Conservation (phyloP, 371 early-diverging fungal genomes). For the Circinella umbellata region DNA sequence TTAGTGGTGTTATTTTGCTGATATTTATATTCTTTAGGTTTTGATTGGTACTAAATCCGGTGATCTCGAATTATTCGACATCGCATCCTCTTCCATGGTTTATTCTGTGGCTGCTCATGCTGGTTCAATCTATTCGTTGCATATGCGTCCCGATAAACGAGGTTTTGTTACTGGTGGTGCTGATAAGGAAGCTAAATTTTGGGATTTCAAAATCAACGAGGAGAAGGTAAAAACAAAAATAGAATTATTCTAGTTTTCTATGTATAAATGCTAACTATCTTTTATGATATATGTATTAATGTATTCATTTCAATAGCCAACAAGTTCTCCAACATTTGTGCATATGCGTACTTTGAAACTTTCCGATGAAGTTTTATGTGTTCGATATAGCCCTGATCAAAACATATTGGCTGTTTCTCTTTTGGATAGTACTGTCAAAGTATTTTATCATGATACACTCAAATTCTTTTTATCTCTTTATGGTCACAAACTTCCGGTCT, state of each 20-base stretch:
- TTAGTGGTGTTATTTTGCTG: not conserved
- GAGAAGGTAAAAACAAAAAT: not conserved
- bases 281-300: not conserved
- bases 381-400: conserved; percentile 85
- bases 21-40: conserved; percentile 45
- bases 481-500: conserved; percentile 96
- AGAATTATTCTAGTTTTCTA: not conserved
- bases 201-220: conserved; percentile 82
- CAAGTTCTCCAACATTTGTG: conserved; percentile 57
- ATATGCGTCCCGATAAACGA: conserved; percentile 85
- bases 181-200: conserved; percentile 96
- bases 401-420: conserved; percentile 89
- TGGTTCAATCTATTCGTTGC: conserved; percentile 86
- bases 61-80: conserved; percentile 85
- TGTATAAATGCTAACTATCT: not conserved
- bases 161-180: conserved; percentile 93
- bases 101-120: conserved; percentile 90
- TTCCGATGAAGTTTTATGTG: conserved; percentile 91
- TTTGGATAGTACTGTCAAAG: conserved; percentile 94
- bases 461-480: conserved; percentile 96
- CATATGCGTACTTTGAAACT: conserved; percentile 92
- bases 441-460: conserved; percentile 94
- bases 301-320: not conserved
- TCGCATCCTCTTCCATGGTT: conserved; percentile 79
- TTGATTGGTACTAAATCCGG: conserved; percentile 93